Evolutionary conservation across 2,329 filamentous ascomycete genomes (phyloP).

Genomic region (Didymosphaeria variabile): DNA sequence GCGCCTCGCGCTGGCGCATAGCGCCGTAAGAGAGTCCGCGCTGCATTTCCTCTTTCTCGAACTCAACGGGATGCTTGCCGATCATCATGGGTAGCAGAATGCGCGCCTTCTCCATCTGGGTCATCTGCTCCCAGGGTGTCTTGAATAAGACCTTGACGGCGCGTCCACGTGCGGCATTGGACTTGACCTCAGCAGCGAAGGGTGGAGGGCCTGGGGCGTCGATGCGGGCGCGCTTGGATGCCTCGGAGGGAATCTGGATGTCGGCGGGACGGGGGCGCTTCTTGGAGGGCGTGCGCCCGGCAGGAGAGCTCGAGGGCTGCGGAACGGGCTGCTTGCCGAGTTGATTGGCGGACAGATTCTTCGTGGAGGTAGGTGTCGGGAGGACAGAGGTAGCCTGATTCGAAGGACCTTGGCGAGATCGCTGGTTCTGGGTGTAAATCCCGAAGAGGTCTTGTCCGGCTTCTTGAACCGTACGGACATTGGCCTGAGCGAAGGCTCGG

Average conservation of each 20-base stretch:
- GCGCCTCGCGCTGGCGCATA: constrained; percentile 29
- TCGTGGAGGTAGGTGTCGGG: background rate
- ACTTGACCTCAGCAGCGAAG: background rate
- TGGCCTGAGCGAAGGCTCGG: background rate
- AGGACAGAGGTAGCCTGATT: background rate
- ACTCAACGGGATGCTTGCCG: constrained; percentile 27
- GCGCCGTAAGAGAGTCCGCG: constrained; percentile 16
- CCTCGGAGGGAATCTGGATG: background rate
- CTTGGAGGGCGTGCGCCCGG: background rate
- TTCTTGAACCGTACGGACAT: background rate
- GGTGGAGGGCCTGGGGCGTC: background rate
- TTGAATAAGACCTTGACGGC: constrained; percentile 23
- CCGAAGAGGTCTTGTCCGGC: background rate
- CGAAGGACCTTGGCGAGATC: background rate
- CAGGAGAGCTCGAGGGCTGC: background rate
- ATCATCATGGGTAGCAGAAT: constrained; percentile 31
- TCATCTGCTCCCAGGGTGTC: constrained; percentile 22
- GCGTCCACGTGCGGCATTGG: constrained; percentile 9
- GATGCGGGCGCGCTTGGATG: background rate
- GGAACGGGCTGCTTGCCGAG: background rate
- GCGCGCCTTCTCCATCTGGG: constrained; percentile 26
- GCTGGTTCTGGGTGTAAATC: background rate
- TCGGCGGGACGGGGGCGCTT: background rate
- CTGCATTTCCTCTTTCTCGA: constrained; percentile 8
- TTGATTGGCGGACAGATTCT: background rate